Conservation (phyloP, 2,329 filamentous ascomycete species). For the Pseudogymnoascus sp. region DNA sequence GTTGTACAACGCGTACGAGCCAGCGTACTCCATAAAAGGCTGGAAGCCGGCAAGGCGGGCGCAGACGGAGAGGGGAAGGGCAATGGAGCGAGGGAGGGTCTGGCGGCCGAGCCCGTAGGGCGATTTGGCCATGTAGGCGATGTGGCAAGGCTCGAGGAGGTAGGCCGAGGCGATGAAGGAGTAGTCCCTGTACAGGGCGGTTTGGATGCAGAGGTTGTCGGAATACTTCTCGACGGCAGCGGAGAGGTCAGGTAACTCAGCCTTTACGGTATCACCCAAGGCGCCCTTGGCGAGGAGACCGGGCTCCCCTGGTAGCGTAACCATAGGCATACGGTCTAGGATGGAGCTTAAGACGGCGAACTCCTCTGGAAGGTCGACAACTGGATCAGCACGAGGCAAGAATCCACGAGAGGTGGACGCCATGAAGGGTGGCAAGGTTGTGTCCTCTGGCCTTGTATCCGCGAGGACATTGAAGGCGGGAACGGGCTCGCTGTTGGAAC, state of each 20-base stretch:
- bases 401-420: conserved; percentile 70
- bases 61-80: conserved; percentile 75
- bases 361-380: conserved; percentile 59
- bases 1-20: conserved; percentile 62
- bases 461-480: conserved; percentile 52
- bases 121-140: conserved; percentile 62
- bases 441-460: conserved; percentile 56
- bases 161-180: conserved; percentile 86
- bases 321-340: conserved; percentile 71
- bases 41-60: conserved; percentile 77
- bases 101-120: conserved; percentile 73
- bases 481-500: conserved; percentile 13
- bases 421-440: conserved; percentile 66
- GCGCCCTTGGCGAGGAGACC: conserved; percentile 69
- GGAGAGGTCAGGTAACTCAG: conserved; percentile 71
- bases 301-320: conserved; percentile 62
- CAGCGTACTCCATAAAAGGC: conserved; percentile 84
- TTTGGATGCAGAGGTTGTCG: conserved; percentile 70
- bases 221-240: conserved; percentile 64
- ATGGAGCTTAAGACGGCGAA: conserved; percentile 69
- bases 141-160: conserved; percentile 84
- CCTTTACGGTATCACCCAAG: conserved; percentile 67
- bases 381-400: conserved; percentile 59
- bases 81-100: conserved; percentile 64
- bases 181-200: conserved; percentile 85